Evolutionary conservation across 2,329 filamentous ascomycete species (phyloP), one percentile per base, ranked within the genome.

Genomic region (Trichoderma atrobrunneum): DNA sequence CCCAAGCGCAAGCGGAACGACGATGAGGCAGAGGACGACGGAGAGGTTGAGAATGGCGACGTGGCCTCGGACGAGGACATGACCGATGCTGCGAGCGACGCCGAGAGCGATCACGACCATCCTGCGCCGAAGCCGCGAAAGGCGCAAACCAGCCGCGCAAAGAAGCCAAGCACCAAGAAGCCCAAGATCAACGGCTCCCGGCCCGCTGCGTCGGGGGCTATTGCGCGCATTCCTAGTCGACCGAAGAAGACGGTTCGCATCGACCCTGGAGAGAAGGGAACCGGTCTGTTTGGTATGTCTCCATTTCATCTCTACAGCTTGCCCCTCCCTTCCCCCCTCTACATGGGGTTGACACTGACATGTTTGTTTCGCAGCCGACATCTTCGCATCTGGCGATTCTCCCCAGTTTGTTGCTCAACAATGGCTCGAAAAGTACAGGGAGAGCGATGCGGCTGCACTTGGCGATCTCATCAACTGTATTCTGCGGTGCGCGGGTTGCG

Each of bases 401-500:
- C 83, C 86, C 21, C 85, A 89, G 70, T 84, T 87, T 72, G 86
- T 91, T 69, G 88, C 89, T 26, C 85, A 86, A 66, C 84, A 87
- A 70, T 92, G 90, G 89, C 84, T 90, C 72, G 83, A 85, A 72
- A 85, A 85, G 72, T 92, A 91, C 77, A 84, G 85, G 74, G 81
- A 81, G 7, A 85, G 91, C 76, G 84, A 86, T 73, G 83, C 85
- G 18, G 82, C 80, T 32, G 88, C 89, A 12, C 82, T 91, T 74
- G 85, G 87, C 18, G 89, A 91, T 63, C 82, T 92, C 70, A 86
- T 92, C 76, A 92, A 92, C 80, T 91, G 90, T 75, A 87, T 92
- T 43, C 81, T 92, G 48, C 87, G 89, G 77, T 88, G 93, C 74
- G 90, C 95, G 21, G 96, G 96, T 34, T 97, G 95, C 80, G 89